Conservation (phyloP, 306 rosid species). For the Hylodesmum podocarpum region DNA sequence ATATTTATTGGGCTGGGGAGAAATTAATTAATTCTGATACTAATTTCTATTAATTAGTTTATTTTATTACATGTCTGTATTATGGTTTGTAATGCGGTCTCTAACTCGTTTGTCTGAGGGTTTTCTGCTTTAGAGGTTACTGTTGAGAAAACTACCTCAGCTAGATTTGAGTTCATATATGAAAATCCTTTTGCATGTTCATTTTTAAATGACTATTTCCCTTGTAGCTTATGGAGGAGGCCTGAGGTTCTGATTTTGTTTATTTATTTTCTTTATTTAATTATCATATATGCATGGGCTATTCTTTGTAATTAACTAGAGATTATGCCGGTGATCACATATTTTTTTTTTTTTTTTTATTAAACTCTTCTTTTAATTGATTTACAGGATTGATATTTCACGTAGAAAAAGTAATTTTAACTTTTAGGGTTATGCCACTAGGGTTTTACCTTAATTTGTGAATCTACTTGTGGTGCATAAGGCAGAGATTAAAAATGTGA, state of each 20-base stretch:
- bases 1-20: neutral
- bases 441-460: neutral
- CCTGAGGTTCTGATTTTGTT: constrained; percentile 24
- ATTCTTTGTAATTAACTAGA: constrained; percentile 45
- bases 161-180: constrained; percentile 1
- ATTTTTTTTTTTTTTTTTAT: neutral
- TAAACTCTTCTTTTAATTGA: neutral
- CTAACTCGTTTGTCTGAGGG: neutral
- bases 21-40: neutral
- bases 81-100: constrained; percentile 7
- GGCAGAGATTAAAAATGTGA: constrained; percentile 6
- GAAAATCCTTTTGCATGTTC: constrained; percentile 11
- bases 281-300: neutral
- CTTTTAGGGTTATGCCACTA: constrained; percentile 14
- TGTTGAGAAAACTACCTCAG: neutral
- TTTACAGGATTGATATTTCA: neutral
- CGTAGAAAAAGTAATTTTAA: neutral
- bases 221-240: constrained; percentile 6
- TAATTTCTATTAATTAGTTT: neutral
- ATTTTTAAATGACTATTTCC: constrained; percentile 14
- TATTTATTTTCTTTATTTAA: neutral
- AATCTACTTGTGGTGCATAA: neutral
- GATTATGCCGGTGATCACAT: constrained; percentile 14
- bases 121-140: neutral
- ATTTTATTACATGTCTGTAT: neutral